phyloP scores from a whole-genome alignment of 257 asterid genomes.

The Solanum megistacrolobum region DNA sequence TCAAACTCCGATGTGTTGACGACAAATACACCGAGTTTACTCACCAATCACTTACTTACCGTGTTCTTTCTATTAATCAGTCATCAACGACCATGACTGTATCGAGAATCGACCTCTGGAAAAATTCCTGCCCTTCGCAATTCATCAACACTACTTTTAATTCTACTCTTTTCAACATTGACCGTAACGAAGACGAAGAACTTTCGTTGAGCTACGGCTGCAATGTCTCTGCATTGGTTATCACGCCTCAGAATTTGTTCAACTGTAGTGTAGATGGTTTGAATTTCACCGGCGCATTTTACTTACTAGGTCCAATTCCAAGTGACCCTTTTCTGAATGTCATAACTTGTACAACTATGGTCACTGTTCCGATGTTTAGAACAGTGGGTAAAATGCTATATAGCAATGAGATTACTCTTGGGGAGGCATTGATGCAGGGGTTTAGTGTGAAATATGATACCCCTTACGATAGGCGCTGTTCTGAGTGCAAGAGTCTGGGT shows the following conservation, averaged over 20 bases:
- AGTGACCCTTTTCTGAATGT: slow-evolving; percentile 25
- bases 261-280: slow-evolving; percentile 9
- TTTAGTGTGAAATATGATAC: slow-evolving; percentile 43
- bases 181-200: slow-evolving; percentile 5
- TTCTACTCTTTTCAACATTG: neutral
- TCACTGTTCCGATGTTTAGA: slow-evolving; percentile 30
- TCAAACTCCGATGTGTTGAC: slow-evolving; percentile 34
- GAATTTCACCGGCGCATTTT: slow-evolving; percentile 24
- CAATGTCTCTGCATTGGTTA: slow-evolving; percentile 9
- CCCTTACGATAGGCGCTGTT: slow-evolving; percentile 33
- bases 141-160: neutral
- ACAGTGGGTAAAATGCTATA: slow-evolving; percentile 17
- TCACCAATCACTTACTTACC: slow-evolving; percentile 27
- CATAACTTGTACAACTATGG: slow-evolving; percentile 16
- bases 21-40: slow-evolving; percentile 22
- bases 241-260: slow-evolving; percentile 28
- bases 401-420: slow-evolving; percentile 15
- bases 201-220: slow-evolving; percentile 46
- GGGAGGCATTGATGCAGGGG: slow-evolving; percentile 42
- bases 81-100: slow-evolving; percentile 17
- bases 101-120: slow-evolving; percentile 40
- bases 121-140: slow-evolving; percentile 33
- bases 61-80: slow-evolving; percentile 32
- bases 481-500: slow-evolving; percentile 27
- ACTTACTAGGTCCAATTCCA: slow-evolving; percentile 39